A percentile compares a stretch with the other conserved stretches of the same genome.
Conservation (phyloP, 106 monocot species). For the Allium cepa region DNA sequence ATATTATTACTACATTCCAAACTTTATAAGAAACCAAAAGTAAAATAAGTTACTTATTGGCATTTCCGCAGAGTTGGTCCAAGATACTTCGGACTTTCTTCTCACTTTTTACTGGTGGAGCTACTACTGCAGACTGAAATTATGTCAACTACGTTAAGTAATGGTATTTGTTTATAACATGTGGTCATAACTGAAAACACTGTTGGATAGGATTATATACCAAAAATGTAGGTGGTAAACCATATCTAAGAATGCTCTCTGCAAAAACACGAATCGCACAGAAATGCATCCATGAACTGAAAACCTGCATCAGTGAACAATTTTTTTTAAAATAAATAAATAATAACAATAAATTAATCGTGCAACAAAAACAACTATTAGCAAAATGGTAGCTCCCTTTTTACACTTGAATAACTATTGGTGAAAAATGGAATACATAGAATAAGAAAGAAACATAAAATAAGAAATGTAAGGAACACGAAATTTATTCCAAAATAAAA, state of each 20-base stretch:
- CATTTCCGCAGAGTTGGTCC: constrained; percentile 52
- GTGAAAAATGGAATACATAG: no score
- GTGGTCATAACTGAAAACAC: not conserved
- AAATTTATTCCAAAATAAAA: no score
- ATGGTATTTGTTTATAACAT: not conserved
- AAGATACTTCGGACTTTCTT: constrained; percentile 83
- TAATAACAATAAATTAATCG: no score
- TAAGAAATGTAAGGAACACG: no score
- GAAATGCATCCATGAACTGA: constrained; percentile 99
- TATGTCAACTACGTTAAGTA: not conserved
- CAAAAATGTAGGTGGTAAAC: constrained; percentile 87
- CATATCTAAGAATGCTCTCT: constrained; percentile 99
- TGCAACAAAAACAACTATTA: no score
- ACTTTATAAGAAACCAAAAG: not conserved
- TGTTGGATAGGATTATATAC: constrained; percentile 20
- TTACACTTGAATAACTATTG: no score
- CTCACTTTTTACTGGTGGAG: constrained; percentile 80
- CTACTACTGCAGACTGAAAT: constrained; percentile 60
- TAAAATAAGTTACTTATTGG: constrained; percentile 36
- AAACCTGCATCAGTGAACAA: constrained; percentile 44
- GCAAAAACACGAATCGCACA: constrained; percentile 82
- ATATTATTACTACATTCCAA: no score
- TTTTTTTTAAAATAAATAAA: no score
- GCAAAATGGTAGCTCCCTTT: no score
- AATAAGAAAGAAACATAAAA: no score